A percentile compares a stretch with the other conserved stretches of the same genome.
phyloP scores from a whole-genome alignment of 805 yeast genomes.

The Wickerhamiella australiensis region DNA sequence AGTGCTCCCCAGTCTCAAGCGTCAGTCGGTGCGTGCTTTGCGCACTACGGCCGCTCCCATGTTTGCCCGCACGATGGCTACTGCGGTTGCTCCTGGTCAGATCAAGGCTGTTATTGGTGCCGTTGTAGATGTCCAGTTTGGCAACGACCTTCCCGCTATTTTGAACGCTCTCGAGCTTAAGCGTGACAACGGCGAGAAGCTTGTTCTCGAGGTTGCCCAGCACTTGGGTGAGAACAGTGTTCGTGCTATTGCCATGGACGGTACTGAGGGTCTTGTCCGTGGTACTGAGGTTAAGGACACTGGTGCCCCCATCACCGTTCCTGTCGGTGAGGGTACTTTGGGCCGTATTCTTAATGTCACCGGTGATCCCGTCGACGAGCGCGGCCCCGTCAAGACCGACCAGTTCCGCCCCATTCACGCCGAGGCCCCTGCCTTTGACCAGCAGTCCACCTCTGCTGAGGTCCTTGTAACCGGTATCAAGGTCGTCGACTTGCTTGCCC shows the following conservation, averaged over 20 bases:
- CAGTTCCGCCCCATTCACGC: slow-evolving; percentile 97
- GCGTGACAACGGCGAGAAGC: slow-evolving; percentile 56
- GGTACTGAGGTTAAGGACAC: slow-evolving; percentile 87
- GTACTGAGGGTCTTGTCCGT: slow-evolving; percentile 99
- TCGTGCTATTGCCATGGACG: slow-evolving; percentile 99
- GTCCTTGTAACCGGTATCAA: slow-evolving; percentile 98
- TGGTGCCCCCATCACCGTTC: slow-evolving; percentile 97
- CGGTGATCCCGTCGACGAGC: slow-evolving; percentile 99
- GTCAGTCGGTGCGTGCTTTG: slow-evolving; percentile 23
- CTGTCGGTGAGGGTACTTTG: slow-evolving; percentile 97
- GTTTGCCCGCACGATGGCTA: slow-evolving; percentile 22
- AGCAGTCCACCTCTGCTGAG: slow-evolving; percentile 96
- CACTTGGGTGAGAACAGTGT: slow-evolving; percentile 99
- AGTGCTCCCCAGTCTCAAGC: slow-evolving; percentile 25
- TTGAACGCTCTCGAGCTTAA: slow-evolving; percentile 90
- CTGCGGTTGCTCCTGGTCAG: slow-evolving; percentile 18
- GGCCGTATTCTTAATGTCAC: slow-evolving; percentile 95
- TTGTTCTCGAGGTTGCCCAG: slow-evolving; percentile 97
- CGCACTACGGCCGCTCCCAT: slow-evolving; percentile 18
- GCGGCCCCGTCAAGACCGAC: slow-evolving; percentile 93
- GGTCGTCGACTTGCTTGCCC: slow-evolving; percentile 98
- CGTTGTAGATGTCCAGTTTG: slow-evolving; percentile 74
- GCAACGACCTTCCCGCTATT: slow-evolving; percentile 93
- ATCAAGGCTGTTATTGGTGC: slow-evolving; percentile 26
- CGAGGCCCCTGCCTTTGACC: slow-evolving; percentile 92